phyloP scores from a whole-genome alignment of 2,329 filamentous ascomycete genomes.

The Exserohilum turcica region DNA sequence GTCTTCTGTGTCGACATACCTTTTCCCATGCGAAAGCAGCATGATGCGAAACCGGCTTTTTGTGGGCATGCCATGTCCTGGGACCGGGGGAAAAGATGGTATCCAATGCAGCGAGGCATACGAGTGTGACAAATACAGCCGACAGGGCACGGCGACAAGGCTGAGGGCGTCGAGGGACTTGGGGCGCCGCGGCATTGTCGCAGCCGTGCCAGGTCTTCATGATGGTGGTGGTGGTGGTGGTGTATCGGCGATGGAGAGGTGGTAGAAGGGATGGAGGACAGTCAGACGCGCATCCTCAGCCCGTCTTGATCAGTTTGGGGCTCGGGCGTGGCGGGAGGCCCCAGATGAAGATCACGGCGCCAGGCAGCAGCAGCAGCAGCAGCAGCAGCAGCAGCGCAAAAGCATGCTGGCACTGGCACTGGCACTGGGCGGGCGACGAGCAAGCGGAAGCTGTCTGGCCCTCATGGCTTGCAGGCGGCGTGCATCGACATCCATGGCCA shows the following conservation, averaged over 20 bases:
- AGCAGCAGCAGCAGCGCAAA: background rate
- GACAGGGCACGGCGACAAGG: constrained; percentile 17
- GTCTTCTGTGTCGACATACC: constrained; percentile 22
- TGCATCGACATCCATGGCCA: constrained; percentile 19
- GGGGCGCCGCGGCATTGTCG: constrained; percentile 10
- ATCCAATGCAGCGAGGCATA: constrained; percentile 25
- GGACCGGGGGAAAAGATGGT: constrained; percentile 23
- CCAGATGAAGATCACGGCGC: constrained; percentile 3
- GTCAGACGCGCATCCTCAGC: constrained; percentile 4
- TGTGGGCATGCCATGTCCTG: constrained; percentile 10
- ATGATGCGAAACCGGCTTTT: constrained; percentile 5
- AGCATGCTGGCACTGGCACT: constrained; percentile 1
- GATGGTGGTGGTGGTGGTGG: constrained; percentile 5
- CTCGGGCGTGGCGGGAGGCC: background rate
- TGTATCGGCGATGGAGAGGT: constrained; percentile 5
- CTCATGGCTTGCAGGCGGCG: constrained; percentile 27
- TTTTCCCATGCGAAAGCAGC: constrained; percentile 27
- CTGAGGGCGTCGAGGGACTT: constrained; percentile 17
- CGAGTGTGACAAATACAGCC: constrained; percentile 22
- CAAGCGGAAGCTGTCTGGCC: too few relatives aligned
- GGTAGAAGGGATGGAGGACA: background rate
- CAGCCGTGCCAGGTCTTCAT: constrained; percentile 32
- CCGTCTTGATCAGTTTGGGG: background rate
- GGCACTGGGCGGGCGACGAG: too few relatives aligned
- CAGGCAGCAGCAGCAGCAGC: constrained; percentile 14